Evolutionary conservation across 148 eudicot species (phyloP).

Genomic region (Vaccinium vitisidaea): DNA sequence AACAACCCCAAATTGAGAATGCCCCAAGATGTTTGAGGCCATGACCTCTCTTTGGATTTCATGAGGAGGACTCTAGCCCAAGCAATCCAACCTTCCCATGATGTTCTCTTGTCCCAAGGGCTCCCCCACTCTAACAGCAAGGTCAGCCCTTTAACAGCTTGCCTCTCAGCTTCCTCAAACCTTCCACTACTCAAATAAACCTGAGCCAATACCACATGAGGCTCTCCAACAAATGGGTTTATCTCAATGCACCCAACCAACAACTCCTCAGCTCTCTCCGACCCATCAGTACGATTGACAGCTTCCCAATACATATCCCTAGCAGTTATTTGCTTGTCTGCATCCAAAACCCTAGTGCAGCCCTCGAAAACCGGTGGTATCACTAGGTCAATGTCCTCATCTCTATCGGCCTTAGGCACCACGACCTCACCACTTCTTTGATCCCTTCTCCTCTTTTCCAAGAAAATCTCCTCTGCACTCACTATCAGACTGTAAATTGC

Average conservation of each 20-base stretch:
- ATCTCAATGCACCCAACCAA: slow-evolving; percentile 50
- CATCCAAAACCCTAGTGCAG: slow-evolving; percentile 48
- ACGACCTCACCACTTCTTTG: slow-evolving; percentile 1
- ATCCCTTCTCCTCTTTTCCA: slow-evolving; percentile 32
- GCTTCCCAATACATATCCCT: slow-evolving; percentile 90
- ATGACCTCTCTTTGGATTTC: slow-evolving; percentile 75
- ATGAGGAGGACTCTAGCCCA: slow-evolving; percentile 83
- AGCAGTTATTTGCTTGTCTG: slow-evolving; percentile 39
- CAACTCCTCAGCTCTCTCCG: slow-evolving; percentile 47
- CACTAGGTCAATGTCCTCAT: slow-evolving; percentile 63
- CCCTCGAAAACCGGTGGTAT: slow-evolving; percentile 72
- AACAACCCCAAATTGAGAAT: slow-evolving; percentile 81
- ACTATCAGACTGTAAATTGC: slow-evolving; percentile 60
- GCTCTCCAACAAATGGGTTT: slow-evolving; percentile 85
- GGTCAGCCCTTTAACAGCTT: slow-evolving; percentile 54
- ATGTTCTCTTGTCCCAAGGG: slow-evolving; percentile 94
- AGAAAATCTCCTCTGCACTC: slow-evolving; percentile 64
- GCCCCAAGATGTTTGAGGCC: slow-evolving; percentile 84
- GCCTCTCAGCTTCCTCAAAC: slow-evolving; percentile 68
- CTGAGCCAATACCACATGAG: slow-evolving; percentile 71
- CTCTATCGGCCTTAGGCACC: slow-evolving; percentile 24
- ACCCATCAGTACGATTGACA: slow-evolving; percentile 13
- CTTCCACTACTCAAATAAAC: slow-evolving; percentile 51
- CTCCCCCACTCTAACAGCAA: slow-evolving; percentile 77
- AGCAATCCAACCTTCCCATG: slow-evolving; percentile 98